These are phyloP conservation scores for Ustilago hordei DNA, from an alignment of 1,284 basidiomycete species.

Conservation along the genomic window DNA sequence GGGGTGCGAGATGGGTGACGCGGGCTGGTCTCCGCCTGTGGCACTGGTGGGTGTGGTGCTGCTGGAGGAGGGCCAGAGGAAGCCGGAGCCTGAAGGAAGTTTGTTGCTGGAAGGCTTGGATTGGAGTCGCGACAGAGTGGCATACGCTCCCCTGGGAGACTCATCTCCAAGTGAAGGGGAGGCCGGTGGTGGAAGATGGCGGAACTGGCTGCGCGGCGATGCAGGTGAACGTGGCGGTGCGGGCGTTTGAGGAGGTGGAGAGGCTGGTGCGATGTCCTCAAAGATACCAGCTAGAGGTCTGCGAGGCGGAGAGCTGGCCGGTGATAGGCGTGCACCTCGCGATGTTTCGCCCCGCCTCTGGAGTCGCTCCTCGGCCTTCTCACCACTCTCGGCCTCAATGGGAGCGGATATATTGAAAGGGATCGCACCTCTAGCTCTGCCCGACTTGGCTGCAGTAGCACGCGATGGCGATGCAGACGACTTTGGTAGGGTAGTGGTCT, in stretches of 20 bases:
- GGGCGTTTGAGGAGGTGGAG: slow-evolving; percentile 23
- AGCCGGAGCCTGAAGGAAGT: slow-evolving; percentile 37
- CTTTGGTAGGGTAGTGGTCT: slow-evolving; percentile 20
- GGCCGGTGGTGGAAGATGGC: slow-evolving; percentile 15
- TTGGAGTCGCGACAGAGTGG: slow-evolving; percentile 41
- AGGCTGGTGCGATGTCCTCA: slow-evolving; percentile 23
- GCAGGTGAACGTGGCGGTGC: slow-evolving; percentile 15
- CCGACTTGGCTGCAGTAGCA: slow-evolving; percentile 9
- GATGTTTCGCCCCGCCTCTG: slow-evolving; percentile 9
- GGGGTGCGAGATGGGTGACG: slow-evolving; percentile 10
- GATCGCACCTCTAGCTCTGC: slow-evolving; percentile 32
- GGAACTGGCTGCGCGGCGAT: slow-evolving; percentile 17
- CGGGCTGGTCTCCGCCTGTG: neutral
- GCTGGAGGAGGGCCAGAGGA: slow-evolving; percentile 28
- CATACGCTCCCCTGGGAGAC: slow-evolving; percentile 43
- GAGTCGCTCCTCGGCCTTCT: slow-evolving; percentile 12
- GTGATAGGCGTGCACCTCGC: slow-evolving; percentile 13
- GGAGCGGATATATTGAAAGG: slow-evolving; percentile 45
- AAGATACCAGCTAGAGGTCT: slow-evolving; percentile 40
- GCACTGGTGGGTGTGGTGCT: neutral
- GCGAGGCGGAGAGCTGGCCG: slow-evolving; percentile 30
- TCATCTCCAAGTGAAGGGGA: slow-evolving; percentile 30
- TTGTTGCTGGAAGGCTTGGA: slow-evolving; percentile 32
- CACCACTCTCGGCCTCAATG: slow-evolving; percentile 13
- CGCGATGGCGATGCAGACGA: slow-evolving; percentile 29